Percentiles rank a stretch among this genome's conserved stretches.
Evolutionary conservation across 805 yeast genomes (phyloP).

Genomic region (Allodekkera sacchari): DNA sequence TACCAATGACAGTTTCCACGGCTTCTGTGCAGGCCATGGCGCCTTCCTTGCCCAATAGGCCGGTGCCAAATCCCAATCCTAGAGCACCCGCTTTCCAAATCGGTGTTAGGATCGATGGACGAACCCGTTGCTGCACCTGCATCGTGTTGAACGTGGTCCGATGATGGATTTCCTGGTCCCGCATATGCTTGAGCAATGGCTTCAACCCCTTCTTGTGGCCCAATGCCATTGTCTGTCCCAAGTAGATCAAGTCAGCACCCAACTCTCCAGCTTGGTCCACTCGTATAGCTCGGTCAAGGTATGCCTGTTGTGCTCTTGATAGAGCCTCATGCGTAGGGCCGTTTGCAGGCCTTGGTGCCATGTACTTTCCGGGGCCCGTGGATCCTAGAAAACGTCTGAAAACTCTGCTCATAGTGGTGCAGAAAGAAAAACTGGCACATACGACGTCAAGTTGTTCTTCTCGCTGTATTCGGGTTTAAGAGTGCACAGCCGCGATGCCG

Average conservation of each 20-base stretch:
- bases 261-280: slow-evolving; percentile 98
- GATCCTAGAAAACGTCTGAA: too few relatives aligned
- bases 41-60: slow-evolving; percentile 81
- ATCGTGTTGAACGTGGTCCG: slow-evolving; percentile 75
- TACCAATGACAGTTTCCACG: slow-evolving; percentile 96
- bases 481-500: too few relatives aligned
- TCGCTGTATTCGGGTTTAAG: too few relatives aligned
- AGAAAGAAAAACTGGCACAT: too few relatives aligned
- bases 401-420: too few relatives aligned
- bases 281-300: slow-evolving; percentile 64
- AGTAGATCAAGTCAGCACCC: slow-evolving; percentile 89
- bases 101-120: slow-evolving; percentile 90
- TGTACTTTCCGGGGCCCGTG: slow-evolving; percentile 1
- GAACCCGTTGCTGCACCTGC: slow-evolving; percentile 68
- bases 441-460: too few relatives aligned
- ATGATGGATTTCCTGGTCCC: slow-evolving; percentile 96
- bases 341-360: slow-evolving; percentile 6
- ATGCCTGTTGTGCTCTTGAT: slow-evolving; percentile 55
- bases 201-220: slow-evolving; percentile 65
- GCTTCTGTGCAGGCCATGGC: slow-evolving; percentile 99
- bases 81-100: slow-evolving; percentile 89
- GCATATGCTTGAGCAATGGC: slow-evolving; percentile 85
- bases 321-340: slow-evolving; percentile 20
- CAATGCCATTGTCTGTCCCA: slow-evolving; percentile 79
- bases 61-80: slow-evolving; percentile 80